phyloP scores from a whole-genome alignment of 148 eudicot genomes.

The Talinum fruticosum region DNA sequence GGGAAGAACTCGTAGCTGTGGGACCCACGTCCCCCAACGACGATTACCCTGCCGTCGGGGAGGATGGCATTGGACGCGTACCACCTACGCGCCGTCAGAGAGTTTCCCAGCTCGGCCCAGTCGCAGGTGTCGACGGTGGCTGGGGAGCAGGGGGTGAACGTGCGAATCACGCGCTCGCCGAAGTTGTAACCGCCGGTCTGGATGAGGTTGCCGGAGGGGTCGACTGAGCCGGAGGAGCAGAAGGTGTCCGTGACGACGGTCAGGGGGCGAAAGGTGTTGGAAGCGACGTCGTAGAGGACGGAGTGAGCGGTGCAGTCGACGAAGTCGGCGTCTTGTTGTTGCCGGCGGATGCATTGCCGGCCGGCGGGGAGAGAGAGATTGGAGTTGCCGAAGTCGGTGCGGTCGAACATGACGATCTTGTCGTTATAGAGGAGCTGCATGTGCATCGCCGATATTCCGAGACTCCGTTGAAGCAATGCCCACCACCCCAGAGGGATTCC shows the following conservation, averaged over 20 bases:
- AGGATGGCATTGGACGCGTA: conserved; percentile 67
- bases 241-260: conserved; percentile 54
- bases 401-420: conserved; percentile 69
- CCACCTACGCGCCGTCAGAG: conserved; percentile 60
- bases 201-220: conserved; percentile 50
- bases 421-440: conserved; percentile 75
- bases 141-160: conserved; percentile 48
- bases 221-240: conserved; percentile 82
- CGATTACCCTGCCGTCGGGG: conserved; percentile 65
- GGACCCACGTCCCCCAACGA: conserved; percentile 70
- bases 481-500: conserved; percentile 33
- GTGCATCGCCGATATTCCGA: conserved; percentile 95
- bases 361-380: conserved; percentile 51
- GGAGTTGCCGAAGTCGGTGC: conserved; percentile 78
- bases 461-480: conserved; percentile 38
- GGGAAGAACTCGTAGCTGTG: conserved; percentile 83
- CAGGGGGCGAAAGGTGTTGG: conserved; percentile 64
- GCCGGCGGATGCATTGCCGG: conserved; percentile 21
- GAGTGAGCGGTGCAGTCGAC: conserved; percentile 84
- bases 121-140: conserved; percentile 32
- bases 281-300: conserved; percentile 49
- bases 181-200: conserved; percentile 76
- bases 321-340: conserved; percentile 20
- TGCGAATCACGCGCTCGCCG: conserved; percentile 60
- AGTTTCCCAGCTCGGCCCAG: conserved; percentile 49